phyloP scores from a whole-genome alignment of 768 basidiomycete species.

The Tricholoma hemisulphureum region DNA sequence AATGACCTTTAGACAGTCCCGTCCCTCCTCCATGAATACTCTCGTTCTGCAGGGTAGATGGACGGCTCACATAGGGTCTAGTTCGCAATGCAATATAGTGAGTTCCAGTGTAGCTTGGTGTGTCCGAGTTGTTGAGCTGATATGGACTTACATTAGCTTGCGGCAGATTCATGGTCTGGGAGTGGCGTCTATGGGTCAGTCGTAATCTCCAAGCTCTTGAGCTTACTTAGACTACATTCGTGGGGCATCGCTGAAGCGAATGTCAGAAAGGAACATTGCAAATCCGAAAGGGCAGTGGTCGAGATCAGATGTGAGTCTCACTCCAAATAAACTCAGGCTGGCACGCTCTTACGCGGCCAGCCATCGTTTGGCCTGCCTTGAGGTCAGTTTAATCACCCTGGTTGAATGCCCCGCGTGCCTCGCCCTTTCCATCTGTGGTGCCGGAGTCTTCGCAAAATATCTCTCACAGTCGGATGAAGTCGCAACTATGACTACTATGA shows the following conservation, averaged over 20 bases:
- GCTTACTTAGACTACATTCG: slow-evolving; percentile 21
- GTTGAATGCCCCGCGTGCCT: slow-evolving; percentile 20
- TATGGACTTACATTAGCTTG: slow-evolving; percentile 9
- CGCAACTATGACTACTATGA: slow-evolving; percentile 21
- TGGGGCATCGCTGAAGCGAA: slow-evolving; percentile 24
- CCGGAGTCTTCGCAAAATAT: slow-evolving; percentile 21
- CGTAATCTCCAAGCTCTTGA: slow-evolving; percentile 21
- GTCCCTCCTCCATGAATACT: slow-evolving; percentile 1
- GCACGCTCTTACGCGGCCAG: not conserved
- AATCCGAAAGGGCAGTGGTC: not conserved
- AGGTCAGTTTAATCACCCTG: slow-evolving; percentile 15
- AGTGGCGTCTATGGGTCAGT: slow-evolving; percentile 21
- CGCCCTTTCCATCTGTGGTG: slow-evolving; percentile 17
- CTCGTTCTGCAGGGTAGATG: slow-evolving; percentile 18
- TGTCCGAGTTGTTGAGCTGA: not conserved
- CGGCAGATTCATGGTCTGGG: slow-evolving; percentile 26
- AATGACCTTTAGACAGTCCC: slow-evolving; percentile 11
- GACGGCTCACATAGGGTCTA: slow-evolving; percentile 20
- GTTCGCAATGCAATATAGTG: slow-evolving; percentile 23
- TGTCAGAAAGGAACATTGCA: slow-evolving; percentile 4
- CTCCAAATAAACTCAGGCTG: not conserved
- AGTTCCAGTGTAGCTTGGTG: not conserved
- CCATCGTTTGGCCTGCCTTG: slow-evolving; percentile 13
- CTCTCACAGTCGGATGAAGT: slow-evolving; percentile 25
- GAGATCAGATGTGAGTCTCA: not conserved